phyloP scores from a whole-genome alignment of 2,329 filamentous ascomycete genomes.

The Septoria linicola region DNA sequence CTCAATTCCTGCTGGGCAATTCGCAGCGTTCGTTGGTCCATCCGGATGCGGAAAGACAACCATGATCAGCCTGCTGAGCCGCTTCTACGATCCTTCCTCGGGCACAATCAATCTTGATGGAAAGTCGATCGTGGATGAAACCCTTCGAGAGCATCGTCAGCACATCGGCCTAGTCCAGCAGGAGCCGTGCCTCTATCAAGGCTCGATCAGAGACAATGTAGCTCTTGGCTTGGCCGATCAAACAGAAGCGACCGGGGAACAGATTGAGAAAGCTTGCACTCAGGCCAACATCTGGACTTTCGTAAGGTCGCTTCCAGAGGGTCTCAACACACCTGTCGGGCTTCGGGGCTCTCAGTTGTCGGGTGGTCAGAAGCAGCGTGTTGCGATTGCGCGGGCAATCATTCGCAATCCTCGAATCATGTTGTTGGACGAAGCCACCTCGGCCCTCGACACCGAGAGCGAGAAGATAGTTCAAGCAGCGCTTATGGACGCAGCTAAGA shows the following conservation, averaged over 20 bases:
- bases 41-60: conserved; percentile 52
- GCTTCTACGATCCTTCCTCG: conserved; percentile 45
- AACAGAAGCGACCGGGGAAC: conserved; percentile 47
- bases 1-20: conserved; percentile 27
- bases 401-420: conserved; percentile 53
- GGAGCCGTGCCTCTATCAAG: conserved; percentile 70
- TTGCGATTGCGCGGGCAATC: conserved; percentile 56
- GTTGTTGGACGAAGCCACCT: conserved; percentile 60
- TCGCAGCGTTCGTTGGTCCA: conserved; percentile 48
- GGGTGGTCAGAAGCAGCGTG: conserved; percentile 57
- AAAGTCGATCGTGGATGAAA: conserved; percentile 57
- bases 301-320: conserved; percentile 52
- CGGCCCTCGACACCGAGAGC: conserved; percentile 61
- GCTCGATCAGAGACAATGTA: conserved; percentile 61
- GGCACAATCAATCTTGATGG: conserved; percentile 53
- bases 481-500: conserved; percentile 61
- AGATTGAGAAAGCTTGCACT: conserved; percentile 48
- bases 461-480: conserved; percentile 67
- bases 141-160: conserved; percentile 62
- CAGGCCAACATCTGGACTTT: conserved; percentile 56
- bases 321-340: conserved; percentile 50
- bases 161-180: conserved; percentile 70
- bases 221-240: conserved; percentile 44
- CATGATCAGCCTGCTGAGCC: conserved; percentile 46
- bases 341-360: conserved; percentile 50